A percentile compares a stretch with the other conserved stretches of the same genome.
phyloP scores from a whole-genome alignment of 2,329 filamentous ascomycete species.

The Xylaria sp. region DNA sequence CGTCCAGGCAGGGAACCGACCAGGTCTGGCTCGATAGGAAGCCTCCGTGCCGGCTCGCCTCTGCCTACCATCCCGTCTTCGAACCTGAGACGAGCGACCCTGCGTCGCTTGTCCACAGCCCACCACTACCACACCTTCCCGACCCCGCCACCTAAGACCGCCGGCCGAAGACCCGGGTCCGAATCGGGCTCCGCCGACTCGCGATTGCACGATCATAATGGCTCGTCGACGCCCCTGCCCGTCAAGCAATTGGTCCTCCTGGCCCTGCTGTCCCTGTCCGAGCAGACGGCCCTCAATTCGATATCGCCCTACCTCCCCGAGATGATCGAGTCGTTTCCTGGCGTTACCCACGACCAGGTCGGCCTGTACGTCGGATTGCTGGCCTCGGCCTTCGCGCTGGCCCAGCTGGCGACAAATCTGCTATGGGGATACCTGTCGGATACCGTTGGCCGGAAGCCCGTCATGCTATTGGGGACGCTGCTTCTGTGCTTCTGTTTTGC shows the following conservation, averaged over 20 bases:
- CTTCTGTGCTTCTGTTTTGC: slow-evolving; percentile 80
- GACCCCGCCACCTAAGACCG: slow-evolving; percentile 69
- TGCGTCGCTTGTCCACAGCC: slow-evolving; percentile 41
- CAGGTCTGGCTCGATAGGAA: slow-evolving; percentile 32
- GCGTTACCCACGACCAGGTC: slow-evolving; percentile 69
- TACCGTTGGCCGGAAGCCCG: slow-evolving; percentile 76
- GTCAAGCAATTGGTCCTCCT: slow-evolving; percentile 80
- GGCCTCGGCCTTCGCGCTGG: slow-evolving; percentile 87
- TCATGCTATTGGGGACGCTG: slow-evolving; percentile 81
- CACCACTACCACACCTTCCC: slow-evolving; percentile 83
- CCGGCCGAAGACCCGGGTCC: slow-evolving; percentile 47
- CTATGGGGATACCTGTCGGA: slow-evolving; percentile 88
- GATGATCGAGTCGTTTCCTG: slow-evolving; percentile 86
- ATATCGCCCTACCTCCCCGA: slow-evolving; percentile 93
- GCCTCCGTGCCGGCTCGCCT: slow-evolving; percentile 39
- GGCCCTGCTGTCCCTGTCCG: slow-evolving; percentile 84
- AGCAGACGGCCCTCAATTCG: slow-evolving; percentile 96
- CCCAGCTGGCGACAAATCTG: slow-evolving; percentile 91
- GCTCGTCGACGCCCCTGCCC: slow-evolving; percentile 74
- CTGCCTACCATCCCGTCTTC: slow-evolving; percentile 27
- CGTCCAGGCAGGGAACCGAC: slow-evolving; percentile 25
- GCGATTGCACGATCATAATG: slow-evolving; percentile 36
- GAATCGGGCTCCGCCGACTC: slow-evolving; percentile 37
- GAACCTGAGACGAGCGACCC: slow-evolving; percentile 12
- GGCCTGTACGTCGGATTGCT: slow-evolving; percentile 90